phyloP scores from a whole-genome alignment of 2,329 filamentous ascomycete genomes.

The Teratosphaeria gauchensis region DNA sequence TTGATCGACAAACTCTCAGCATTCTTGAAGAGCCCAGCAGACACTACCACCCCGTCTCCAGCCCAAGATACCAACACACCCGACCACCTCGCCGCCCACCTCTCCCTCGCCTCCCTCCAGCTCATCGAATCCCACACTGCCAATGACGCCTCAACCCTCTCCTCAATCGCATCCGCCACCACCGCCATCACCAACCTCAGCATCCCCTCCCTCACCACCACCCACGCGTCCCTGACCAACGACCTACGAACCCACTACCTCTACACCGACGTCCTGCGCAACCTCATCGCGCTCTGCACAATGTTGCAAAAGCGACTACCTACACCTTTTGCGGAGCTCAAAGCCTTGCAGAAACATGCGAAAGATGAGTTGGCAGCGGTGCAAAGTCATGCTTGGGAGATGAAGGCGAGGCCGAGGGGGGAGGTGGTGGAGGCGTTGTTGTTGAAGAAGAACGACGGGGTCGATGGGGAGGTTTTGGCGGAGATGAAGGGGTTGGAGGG shows the following conservation, averaged over 20 bases:
- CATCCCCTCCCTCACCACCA: conserved; percentile 5
- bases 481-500: conserved; percentile 8
- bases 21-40: not conserved
- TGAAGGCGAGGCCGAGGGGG: conserved; percentile 7
- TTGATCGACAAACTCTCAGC: not conserved
- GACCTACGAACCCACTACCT: conserved; percentile 13
- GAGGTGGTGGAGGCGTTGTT: conserved; percentile 7
- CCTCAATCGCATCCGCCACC: not conserved
- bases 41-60: not conserved
- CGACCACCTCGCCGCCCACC: conserved; percentile 12
- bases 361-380: conserved; percentile 12
- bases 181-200: conserved; percentile 7
- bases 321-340: conserved; percentile 1
- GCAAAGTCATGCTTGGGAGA: conserved; percentile 15
- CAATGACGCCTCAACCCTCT: not conserved
- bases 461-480: conserved; percentile 4
- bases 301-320: conserved; percentile 2
- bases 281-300: conserved; percentile 11
- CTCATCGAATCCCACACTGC: conserved; percentile 1
- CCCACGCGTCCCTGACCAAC: conserved; percentile 6
- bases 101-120: conserved; percentile 11
- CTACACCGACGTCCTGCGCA: conserved; percentile 17
- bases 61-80: conserved; percentile 3
- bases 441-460: not conserved
- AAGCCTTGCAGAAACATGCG: conserved; percentile 12